Percentiles rank a stretch among this genome's conserved stretches.
These are phyloP conservation scores for Graphilbum sp. DNA, from an alignment of 2,329 filamentous ascomycete genomes.

Conservation along the genomic window DNA sequence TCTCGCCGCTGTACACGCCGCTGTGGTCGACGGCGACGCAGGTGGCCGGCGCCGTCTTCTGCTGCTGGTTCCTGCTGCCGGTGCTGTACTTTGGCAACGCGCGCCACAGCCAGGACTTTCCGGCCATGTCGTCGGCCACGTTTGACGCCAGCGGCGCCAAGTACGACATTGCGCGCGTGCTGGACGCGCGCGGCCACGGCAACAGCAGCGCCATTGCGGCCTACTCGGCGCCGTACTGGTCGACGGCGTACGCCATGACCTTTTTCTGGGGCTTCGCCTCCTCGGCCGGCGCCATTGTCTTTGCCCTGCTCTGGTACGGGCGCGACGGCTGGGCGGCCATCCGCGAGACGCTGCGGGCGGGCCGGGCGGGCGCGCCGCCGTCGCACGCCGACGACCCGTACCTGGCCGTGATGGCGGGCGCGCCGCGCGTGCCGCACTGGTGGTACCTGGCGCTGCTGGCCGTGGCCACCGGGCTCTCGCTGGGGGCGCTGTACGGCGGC, in stretches of 20 bases:
- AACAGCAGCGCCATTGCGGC: conserved; percentile 17
- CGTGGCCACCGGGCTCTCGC: conserved; percentile 18
- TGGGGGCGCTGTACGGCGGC: conserved; percentile 21
- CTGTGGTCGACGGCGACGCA: conserved; percentile 20
- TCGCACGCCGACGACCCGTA: conserved; percentile 17
- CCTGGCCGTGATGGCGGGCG: conserved; percentile 9
- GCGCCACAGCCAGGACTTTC: conserved; percentile 22
- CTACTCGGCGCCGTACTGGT: conserved; percentile 24
- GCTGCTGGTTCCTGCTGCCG: conserved; percentile 20
- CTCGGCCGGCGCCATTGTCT: conserved; percentile 15
- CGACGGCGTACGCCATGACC: conserved; percentile 20
- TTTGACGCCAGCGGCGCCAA: conserved; percentile 13
- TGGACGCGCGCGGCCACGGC: conserved; percentile 21
- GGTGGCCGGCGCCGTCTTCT: conserved; percentile 18
- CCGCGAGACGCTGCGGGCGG: conserved; percentile 23
- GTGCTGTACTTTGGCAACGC: conserved; percentile 25
- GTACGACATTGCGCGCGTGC: conserved; percentile 26
- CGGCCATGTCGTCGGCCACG: conserved; percentile 20
- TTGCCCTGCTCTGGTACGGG: conserved; percentile 17
- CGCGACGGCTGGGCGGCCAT: conserved; percentile 24
- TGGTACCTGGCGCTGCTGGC: conserved; percentile 15
- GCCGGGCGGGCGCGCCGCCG: too few relatives aligned
- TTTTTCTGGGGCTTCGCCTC: conserved; percentile 19
- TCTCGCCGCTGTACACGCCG: conserved; percentile 17
- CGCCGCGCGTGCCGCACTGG: conserved; percentile 8